Evolutionary conservation across 148 eudicot genomes (phyloP).

Genomic region (Vaccinium corymbosum): DNA sequence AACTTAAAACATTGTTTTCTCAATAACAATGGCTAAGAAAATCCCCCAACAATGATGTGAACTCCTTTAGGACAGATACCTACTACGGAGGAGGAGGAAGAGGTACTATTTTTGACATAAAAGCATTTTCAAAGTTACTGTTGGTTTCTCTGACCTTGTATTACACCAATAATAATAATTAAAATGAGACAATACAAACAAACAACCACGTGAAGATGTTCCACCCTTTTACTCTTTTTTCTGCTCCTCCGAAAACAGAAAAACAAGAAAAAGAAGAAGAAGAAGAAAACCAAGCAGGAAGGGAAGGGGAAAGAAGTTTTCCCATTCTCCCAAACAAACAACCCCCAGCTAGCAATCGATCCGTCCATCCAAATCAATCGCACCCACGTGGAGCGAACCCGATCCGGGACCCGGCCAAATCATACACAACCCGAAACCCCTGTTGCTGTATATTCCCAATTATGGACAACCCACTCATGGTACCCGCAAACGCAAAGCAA

Average conservation of each 20-base stretch:
- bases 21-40: neutral
- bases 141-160: neutral
- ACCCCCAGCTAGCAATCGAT: neutral
- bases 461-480: conserved; percentile 75
- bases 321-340: neutral
- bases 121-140: neutral
- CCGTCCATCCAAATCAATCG: conserved; percentile 26
- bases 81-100: neutral
- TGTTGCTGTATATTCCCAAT: conserved; percentile 97
- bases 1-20: neutral
- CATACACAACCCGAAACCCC: conserved; percentile 83
- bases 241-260: neutral
- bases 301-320: neutral
- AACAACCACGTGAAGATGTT: neutral
- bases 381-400: conserved; percentile 78
- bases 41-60: neutral
- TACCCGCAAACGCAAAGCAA: conserved; percentile 92
- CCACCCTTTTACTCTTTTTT: neutral
- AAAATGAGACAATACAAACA: neutral
- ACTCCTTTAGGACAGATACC: neutral
- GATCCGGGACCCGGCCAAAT: conserved; percentile 59
- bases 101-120: neutral
- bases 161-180: neutral
- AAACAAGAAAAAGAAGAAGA: neutral
- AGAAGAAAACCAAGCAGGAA: neutral